phyloP scores from a whole-genome alignment of 805 yeast genomes.

The Hyphopichia homilentoma region DNA sequence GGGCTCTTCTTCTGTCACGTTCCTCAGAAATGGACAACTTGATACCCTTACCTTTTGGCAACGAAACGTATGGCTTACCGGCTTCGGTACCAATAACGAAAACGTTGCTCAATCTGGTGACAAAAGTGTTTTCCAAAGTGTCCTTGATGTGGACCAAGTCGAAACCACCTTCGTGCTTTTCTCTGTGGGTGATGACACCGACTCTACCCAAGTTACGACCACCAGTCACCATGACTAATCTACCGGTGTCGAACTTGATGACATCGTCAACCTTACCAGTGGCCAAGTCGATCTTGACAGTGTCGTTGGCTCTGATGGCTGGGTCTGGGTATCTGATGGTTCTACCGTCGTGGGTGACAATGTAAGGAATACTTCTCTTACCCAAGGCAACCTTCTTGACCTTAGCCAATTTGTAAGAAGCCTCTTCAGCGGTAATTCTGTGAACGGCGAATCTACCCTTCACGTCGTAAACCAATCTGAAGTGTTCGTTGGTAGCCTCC shows the following conservation, averaged over 20 bases:
- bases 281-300: slow-evolving; percentile 94
- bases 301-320: slow-evolving; percentile 92
- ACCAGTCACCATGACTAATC: slow-evolving; percentile 90
- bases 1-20: slow-evolving; percentile 97
- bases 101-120: slow-evolving; percentile 90
- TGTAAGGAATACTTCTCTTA: slow-evolving; percentile 97
- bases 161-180: slow-evolving; percentile 97
- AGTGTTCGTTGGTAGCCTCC: slow-evolving; percentile 98
- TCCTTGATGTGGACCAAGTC: slow-evolving; percentile 97
- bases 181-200: slow-evolving; percentile 94
- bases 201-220: slow-evolving; percentile 99
- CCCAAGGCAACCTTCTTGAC: slow-evolving; percentile 98
- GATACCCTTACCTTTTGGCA: slow-evolving; percentile 99
- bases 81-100: slow-evolving; percentile 89
- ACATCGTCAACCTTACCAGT: slow-evolving; percentile 79
- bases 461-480: slow-evolving; percentile 97
- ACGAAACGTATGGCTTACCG: slow-evolving; percentile 87
- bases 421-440: slow-evolving; percentile 99
- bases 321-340: slow-evolving; percentile 99
- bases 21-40: slow-evolving; percentile 94
- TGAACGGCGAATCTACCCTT: slow-evolving; percentile 99
- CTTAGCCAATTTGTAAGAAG: slow-evolving; percentile 95
- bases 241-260: slow-evolving; percentile 35
- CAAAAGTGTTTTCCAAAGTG: slow-evolving; percentile 89
- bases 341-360: slow-evolving; percentile 99